Base-by-base conservation (phyloP, 371 early-diverging fungal genomes). In the Actinomucor elegans region DNA sequence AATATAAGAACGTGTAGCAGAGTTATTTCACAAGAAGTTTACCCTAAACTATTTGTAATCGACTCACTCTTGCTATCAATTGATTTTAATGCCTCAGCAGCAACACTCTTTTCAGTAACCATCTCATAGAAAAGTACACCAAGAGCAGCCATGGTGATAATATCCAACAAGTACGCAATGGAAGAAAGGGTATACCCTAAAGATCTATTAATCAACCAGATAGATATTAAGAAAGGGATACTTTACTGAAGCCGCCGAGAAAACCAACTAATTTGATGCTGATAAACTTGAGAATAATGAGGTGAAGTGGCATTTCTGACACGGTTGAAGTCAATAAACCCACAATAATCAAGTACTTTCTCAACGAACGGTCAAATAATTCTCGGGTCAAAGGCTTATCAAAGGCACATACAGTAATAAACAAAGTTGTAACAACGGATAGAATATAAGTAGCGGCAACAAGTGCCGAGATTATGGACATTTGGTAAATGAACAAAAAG, bases 201-300 rank as follows among this genome's bases (percentile, higher is more conserved):
- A 49, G 18, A 21, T 43, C 24, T 34, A n/a, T n/a, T n/a, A n/a
- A n/a, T n/a, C 26, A 46, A 29, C 27, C 12, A 40, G 21, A 23
- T 40, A 6, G 11, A 31, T 41, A 7, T 12, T 23, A n/a, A n/a
- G n/a, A 36, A 8, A 11, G 46, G 18, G 27, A 12, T 20, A 15
- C 51, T 57, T 65, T 58, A 71, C 71, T 49, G 34, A 71, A 71
- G 14, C 65, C 71, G 20, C 65, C 71, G 26, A 64, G 51, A 10
- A 52, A 29, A 4, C 41, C 47, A 5, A 65, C 62, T 1, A 53
- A 11, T 12, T 52, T 17, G 5, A 61, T 58, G 26, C 61, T 33
- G 9, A 56, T 20, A 23, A 61, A 18, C 33, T 71, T 71, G 21
- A 60, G 4, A 0, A 52, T 15, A 21, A 69, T 41, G 11, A 61